Conservation (phyloP, 2,329 filamentous ascomycete species). For the Myriosclerotinia scirpicola region DNA sequence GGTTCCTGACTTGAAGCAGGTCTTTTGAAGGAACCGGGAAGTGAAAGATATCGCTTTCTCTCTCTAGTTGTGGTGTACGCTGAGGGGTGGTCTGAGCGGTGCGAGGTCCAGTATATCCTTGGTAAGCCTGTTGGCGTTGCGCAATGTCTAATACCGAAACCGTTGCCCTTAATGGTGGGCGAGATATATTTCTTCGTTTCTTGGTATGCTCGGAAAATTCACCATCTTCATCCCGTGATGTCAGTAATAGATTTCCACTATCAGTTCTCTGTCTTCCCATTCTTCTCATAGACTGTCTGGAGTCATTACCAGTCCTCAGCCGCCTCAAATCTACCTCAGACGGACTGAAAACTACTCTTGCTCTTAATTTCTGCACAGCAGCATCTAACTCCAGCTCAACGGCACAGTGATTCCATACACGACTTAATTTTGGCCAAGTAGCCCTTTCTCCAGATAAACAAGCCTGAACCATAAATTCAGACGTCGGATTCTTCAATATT, state of each 20-base stretch:
- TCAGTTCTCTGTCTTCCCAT: slow-evolving; percentile 32
- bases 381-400: slow-evolving; percentile 83
- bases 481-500: slow-evolving; percentile 79
- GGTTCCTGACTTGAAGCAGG: slow-evolving; percentile 25
- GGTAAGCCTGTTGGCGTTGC: slow-evolving; percentile 25
- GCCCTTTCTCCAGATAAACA: slow-evolving; percentile 78
- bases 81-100: slow-evolving; percentile 29
- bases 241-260: slow-evolving; percentile 28
- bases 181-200: slow-evolving; percentile 25
- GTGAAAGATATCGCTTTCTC: slow-evolving; percentile 26
- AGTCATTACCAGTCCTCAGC: slow-evolving; percentile 31
- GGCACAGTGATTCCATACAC: slow-evolving; percentile 82
- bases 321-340: slow-evolving; percentile 39
- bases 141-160: slow-evolving; percentile 29
- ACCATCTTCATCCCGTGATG: slow-evolving; percentile 20
- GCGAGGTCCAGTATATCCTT: slow-evolving; percentile 21
- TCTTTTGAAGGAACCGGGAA: slow-evolving; percentile 24
- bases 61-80: slow-evolving; percentile 24
- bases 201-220: slow-evolving; percentile 21
- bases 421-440: slow-evolving; percentile 86
- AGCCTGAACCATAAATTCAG: slow-evolving; percentile 81
- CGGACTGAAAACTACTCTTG: slow-evolving; percentile 52
- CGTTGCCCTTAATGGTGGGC: slow-evolving; percentile 32
- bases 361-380: slow-evolving; percentile 67
- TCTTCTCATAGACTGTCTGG: slow-evolving; percentile 23